phyloP scores from a whole-genome alignment of 2,329 filamentous ascomycete species.

The Fusarium succisae region DNA sequence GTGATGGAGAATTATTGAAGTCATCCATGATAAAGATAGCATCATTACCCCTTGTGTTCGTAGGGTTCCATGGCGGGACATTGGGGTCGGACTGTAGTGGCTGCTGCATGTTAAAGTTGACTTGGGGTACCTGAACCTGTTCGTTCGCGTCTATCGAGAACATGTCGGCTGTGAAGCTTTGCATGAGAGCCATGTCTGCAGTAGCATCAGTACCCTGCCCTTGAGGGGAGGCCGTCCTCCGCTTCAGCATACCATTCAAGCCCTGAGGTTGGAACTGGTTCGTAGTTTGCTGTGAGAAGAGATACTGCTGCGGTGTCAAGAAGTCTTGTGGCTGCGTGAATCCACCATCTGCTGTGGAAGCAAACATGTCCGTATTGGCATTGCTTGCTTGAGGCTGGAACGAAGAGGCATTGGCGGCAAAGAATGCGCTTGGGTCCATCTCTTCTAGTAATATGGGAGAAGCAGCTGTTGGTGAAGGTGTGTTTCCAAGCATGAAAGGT shows the following conservation, averaged over 20 bases:
- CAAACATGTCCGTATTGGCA: slow-evolving; percentile 42
- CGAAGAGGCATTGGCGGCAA: slow-evolving; percentile 47
- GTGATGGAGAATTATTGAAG: slow-evolving; percentile 49
- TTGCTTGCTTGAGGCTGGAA: slow-evolving; percentile 40
- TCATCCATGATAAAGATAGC: slow-evolving; percentile 53
- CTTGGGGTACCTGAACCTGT: slow-evolving; percentile 43
- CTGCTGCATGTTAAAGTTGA: slow-evolving; percentile 51
- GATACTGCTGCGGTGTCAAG: slow-evolving; percentile 51
- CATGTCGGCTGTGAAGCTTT: slow-evolving; percentile 45
- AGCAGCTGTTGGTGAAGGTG: slow-evolving; percentile 45
- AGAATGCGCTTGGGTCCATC: slow-evolving; percentile 49
- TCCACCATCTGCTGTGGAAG: slow-evolving; percentile 45
- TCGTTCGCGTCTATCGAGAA: slow-evolving; percentile 37
- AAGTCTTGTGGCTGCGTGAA: slow-evolving; percentile 47
- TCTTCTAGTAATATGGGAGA: slow-evolving; percentile 56
- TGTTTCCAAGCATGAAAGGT: slow-evolving; percentile 34
- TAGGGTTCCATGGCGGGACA: slow-evolving; percentile 55
- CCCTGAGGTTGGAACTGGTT: slow-evolving; percentile 37
- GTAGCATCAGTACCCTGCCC: slow-evolving; percentile 32
- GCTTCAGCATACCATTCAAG: slow-evolving; percentile 39
- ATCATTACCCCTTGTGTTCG: slow-evolving; percentile 44
- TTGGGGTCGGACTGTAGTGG: slow-evolving; percentile 49
- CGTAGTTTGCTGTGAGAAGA: slow-evolving; percentile 49
- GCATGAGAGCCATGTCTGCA: slow-evolving; percentile 47
- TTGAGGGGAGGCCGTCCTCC: slow-evolving; percentile 6